Evolutionary conservation across 129 eudicot species (phyloP).

Genomic region (Lactuca sativa): DNA sequence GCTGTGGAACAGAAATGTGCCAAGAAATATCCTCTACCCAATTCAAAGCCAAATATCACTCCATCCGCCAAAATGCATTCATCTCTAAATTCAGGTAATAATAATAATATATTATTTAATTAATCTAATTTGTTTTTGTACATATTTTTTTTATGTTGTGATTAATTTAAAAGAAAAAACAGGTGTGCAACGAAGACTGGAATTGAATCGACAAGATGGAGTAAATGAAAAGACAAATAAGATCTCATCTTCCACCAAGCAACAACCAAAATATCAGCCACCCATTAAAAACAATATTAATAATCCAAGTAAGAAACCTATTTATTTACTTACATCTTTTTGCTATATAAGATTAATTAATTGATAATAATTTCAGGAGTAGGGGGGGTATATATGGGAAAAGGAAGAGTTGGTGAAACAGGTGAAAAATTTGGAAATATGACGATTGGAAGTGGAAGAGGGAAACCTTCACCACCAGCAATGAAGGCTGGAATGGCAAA

Average conservation of each 20-base stretch:
- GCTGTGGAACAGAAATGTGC: slow-evolving; percentile 57
- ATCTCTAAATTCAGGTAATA: slow-evolving; percentile 47
- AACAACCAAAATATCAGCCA: slow-evolving; percentile 70
- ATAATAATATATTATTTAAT: not conserved
- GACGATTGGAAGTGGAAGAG: slow-evolving; percentile 46
- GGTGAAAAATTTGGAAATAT: slow-evolving; percentile 68
- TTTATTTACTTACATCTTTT: no score
- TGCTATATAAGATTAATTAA: no score
- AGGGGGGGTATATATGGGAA: slow-evolving; percentile 50
- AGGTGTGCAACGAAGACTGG: slow-evolving; percentile 78
- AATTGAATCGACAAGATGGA: slow-evolving; percentile 64
- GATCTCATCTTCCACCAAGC: slow-evolving; percentile 30
- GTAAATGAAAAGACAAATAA: slow-evolving; percentile 50
- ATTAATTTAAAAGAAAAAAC: slow-evolving; percentile 3
- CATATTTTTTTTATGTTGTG: slow-evolving; percentile 8
- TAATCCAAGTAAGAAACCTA: slow-evolving; percentile 47
- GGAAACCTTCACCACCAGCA: slow-evolving; percentile 43
- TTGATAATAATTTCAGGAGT: slow-evolving; percentile 40
- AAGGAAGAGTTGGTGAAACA: slow-evolving; percentile 50
- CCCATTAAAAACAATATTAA: slow-evolving; percentile 47
- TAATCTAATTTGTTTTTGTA: not conserved
- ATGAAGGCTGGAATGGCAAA: slow-evolving; percentile 84
- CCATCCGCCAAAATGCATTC: slow-evolving; percentile 44
- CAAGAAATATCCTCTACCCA: slow-evolving; percentile 47
- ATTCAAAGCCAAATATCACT: slow-evolving; percentile 46